A percentile compares a stretch with the other conserved stretches of the same genome.
phyloP scores from a whole-genome alignment of 768 basidiomycete species.

The Suillus tomentosus region DNA sequence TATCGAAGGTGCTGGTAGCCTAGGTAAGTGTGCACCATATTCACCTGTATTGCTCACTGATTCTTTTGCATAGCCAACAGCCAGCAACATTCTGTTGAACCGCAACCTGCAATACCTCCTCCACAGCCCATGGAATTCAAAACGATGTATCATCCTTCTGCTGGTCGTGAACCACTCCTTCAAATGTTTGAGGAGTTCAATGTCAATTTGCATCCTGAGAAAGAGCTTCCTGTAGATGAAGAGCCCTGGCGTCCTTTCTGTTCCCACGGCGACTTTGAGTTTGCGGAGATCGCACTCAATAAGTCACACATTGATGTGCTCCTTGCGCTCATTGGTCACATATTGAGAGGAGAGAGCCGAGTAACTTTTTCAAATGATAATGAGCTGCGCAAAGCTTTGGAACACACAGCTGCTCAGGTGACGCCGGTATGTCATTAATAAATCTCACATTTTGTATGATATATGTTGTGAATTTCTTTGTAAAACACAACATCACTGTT shows the following conservation, averaged over 20 bases:
- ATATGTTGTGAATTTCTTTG: too few species aligned
- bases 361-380: constrained; percentile 9
- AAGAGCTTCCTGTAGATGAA: neutral
- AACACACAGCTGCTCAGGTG: neutral
- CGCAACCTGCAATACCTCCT: too few species aligned
- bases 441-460: too few species aligned
- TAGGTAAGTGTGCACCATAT: too few species aligned
- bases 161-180: too few species aligned
- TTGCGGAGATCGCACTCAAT: constrained; percentile 18
- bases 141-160: too few species aligned
- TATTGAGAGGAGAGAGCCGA: constrained; percentile 23
- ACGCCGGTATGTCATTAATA: constrained; percentile 7
- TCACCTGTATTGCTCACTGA: too few species aligned
- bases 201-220: neutral
- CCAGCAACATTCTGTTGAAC: too few species aligned
- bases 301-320: constrained; percentile 5
- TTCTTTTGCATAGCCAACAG: too few species aligned
- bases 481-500: too few species aligned
- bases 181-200: too few species aligned
- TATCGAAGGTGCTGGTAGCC: neutral
- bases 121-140: too few species aligned
- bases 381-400: constrained; percentile 6
- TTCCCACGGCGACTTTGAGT: constrained; percentile 12
- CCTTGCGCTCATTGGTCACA: constrained; percentile 9
- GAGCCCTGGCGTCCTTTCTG: constrained; percentile 15